Base-by-base conservation (phyloP, 1,284 basidiomycete species). In the Sanghuangporus weigelae region DNA sequence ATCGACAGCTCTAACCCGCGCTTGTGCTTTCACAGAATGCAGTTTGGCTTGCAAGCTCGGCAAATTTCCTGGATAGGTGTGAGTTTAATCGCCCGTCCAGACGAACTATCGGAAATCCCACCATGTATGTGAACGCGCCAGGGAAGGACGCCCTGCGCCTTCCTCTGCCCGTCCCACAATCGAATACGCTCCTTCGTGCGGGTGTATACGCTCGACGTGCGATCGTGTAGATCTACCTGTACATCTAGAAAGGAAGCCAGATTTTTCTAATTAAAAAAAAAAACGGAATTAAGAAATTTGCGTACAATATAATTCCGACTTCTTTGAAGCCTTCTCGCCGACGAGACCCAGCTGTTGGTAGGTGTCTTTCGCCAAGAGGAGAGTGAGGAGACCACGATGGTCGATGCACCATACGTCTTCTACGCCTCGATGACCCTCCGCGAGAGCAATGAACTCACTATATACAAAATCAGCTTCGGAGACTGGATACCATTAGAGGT, bases 331-430 rank as follows among this genome's bases (percentile, higher is more conserved):
- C 42, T 75, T 77, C 60, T 74, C 73, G 5, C 86, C 86, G 0
- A 81, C 74, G 21, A 89, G 68, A 0, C 86, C 87, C 5, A 88
- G 76, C 3, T 73, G 72, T 67, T 87, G 78, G 70, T 88, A 87
- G 1, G 82, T 81, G 14, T 75, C 73, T 69, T 83, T 84, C 35
- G 77, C 75, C 3, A 85, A 76, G n/a, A 75, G 81, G 19, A 88
- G 70, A 0, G 83, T 83, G 62, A 90, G 73, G 26, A 83, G 64
- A 2, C 84, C 84, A 10, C 83, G 78, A 1, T 79, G 73, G 67
- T 89, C 87, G 53, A 89, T 75, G 68, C 84, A 85, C 88, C 88
- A 90, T 1, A 76, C 78, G 63, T 87, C 85, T 46, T 83, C 80
- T 31, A 67, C 67, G 26, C 71, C 69, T 38, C 35, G 51, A 46